A percentile compares a stretch with the other conserved stretches of the same genome.
These are phyloP conservation scores for Arabidopsis arenosa DNA, from an alignment of 345 rosid genomes.

Conservation along the genomic window DNA sequence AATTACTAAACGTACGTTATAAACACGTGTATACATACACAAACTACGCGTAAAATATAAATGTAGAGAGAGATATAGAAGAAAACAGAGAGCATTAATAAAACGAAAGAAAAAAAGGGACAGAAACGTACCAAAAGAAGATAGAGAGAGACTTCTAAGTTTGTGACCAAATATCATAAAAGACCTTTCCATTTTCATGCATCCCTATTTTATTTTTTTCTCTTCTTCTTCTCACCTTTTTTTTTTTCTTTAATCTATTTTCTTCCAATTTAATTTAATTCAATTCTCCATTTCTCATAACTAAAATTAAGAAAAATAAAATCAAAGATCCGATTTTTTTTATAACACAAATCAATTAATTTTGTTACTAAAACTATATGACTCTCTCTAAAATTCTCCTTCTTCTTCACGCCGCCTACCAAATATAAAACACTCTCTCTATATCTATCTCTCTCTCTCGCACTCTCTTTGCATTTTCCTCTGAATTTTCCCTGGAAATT, in stretches of 20 bases:
- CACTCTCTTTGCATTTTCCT: conserved; percentile 53
- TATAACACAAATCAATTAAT: neutral
- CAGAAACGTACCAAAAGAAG: conserved; percentile 45
- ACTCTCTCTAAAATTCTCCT: conserved; percentile 41
- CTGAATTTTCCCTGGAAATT: conserved; percentile 17
- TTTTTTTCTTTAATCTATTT: neutral
- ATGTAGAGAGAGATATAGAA: neutral
- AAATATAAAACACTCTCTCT: conserved; percentile 42
- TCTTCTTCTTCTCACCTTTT: neutral
- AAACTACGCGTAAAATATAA: neutral
- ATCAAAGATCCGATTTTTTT: neutral
- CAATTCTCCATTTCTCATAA: conserved; percentile 4
- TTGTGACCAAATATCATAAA: conserved; percentile 37
- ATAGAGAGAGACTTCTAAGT: conserved; percentile 38
- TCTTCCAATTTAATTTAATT: neutral
- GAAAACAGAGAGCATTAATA: conserved; percentile 23
- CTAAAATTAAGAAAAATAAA: too few species aligned
- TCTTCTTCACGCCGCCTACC: conserved; percentile 79
- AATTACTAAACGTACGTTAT: conserved; percentile 9
- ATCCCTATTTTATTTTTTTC: conserved; percentile 16
- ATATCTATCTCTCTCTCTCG: conserved; percentile 32
- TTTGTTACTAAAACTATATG: neutral
- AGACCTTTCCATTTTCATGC: conserved; percentile 48
- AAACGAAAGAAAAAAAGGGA: conserved; percentile 27
- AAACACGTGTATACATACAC: conserved; percentile 14